Conservation (phyloP, 2,329 filamentous ascomycete genomes). For the Hypoxylon sp. region DNA sequence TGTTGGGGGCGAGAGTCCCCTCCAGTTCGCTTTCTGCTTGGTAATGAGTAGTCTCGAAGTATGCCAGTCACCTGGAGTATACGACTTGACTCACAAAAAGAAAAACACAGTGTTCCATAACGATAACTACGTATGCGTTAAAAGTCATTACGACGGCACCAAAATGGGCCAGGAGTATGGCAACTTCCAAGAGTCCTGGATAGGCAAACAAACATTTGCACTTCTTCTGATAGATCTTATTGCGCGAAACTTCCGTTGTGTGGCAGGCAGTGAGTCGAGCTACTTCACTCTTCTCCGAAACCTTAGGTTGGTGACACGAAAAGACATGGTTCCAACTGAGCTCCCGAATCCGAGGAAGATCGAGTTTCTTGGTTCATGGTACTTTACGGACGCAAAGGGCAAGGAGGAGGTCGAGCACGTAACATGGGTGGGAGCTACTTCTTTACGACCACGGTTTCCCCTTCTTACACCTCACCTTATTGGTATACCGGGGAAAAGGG, state of each 20-base stretch:
- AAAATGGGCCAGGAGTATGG: constrained; percentile 14
- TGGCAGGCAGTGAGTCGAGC: constrained; percentile 4
- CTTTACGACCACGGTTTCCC: constrained; percentile 39
- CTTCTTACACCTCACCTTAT: constrained; percentile 33
- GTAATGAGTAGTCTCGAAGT: constrained; percentile 31
- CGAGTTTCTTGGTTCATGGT: constrained; percentile 38
- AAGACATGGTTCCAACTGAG: not conserved
- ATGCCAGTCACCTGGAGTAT: not conserved
- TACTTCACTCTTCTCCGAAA: constrained; percentile 5
- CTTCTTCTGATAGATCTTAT: constrained; percentile 35
- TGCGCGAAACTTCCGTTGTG: constrained; percentile 26
- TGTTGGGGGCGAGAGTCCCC: constrained; percentile 23
- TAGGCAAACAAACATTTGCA: constrained; percentile 36
- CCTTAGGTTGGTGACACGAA: not conserved
- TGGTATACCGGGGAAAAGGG: not conserved
- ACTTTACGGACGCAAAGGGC: constrained; percentile 12
- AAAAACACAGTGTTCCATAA: not conserved
- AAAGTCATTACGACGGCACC: constrained; percentile 17
- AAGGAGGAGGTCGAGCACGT: constrained; percentile 7
- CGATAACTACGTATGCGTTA: not conserved
- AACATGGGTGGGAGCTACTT: not conserved
- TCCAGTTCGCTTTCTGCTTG: constrained; percentile 43
- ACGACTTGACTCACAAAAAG: not conserved
- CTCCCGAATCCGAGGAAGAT: constrained; percentile 38
- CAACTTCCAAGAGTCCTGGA: constrained; percentile 36